phyloP scores from a whole-genome alignment of 1,284 basidiomycete species.

The Trichosporon ovoides region DNA sequence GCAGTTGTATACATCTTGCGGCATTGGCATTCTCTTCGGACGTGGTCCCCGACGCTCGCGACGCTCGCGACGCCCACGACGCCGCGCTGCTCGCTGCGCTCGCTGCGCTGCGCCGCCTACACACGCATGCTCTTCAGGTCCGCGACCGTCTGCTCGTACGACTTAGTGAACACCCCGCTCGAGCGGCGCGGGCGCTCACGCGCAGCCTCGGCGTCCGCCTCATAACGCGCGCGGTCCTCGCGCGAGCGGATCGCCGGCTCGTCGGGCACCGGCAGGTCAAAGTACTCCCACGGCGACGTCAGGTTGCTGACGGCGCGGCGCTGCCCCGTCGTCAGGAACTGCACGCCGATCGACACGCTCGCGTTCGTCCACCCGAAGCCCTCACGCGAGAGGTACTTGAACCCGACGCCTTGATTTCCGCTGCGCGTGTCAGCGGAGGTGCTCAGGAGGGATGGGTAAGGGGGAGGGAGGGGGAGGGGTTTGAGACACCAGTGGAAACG shows the following conservation, averaged over 20 bases:
- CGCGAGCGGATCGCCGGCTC: conserved; percentile 55
- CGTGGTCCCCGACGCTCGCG: too few relatives aligned
- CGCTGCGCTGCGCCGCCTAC: neutral
- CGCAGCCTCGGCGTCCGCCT: neutral
- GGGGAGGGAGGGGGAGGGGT: too few relatives aligned
- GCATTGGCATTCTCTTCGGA: too few relatives aligned
- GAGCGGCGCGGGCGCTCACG: neutral
- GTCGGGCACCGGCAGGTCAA: conserved; percentile 44
- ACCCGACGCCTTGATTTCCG: conserved; percentile 96
- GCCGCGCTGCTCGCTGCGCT: too few relatives aligned
- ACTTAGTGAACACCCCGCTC: neutral
- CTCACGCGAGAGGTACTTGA: conserved; percentile 91
- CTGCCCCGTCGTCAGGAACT: conserved; percentile 91
- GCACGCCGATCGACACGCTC: conserved; percentile 83
- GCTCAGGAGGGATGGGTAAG: conserved; percentile 4
- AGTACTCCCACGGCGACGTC: conserved; percentile 48
- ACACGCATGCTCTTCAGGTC: neutral
- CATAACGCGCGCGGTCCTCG: conserved; percentile 10
- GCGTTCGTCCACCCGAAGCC: conserved; percentile 93
- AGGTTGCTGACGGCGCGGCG: conserved; percentile 88
- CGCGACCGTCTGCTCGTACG: neutral
- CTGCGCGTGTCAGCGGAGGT: conserved; percentile 24
- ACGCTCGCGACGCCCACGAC: too few relatives aligned
- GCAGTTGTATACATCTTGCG: too few relatives aligned
- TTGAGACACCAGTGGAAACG: too few relatives aligned